phyloP scores from a whole-genome alignment of 257 asterid genomes.

The Thymus quinquecostatus region DNA sequence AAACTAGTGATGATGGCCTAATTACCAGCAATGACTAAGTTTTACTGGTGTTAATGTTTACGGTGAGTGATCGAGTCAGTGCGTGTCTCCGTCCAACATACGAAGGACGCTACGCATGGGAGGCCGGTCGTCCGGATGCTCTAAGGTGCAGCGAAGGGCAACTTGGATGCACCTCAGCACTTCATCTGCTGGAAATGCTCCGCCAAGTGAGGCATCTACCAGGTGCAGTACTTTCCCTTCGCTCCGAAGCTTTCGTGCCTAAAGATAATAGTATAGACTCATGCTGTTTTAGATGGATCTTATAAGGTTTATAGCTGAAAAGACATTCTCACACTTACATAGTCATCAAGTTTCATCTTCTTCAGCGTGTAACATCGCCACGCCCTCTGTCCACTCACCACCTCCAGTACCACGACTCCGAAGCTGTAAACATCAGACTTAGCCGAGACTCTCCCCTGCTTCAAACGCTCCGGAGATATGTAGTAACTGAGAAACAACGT shows the following conservation, averaged over 20 bases:
- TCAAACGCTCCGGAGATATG: constrained; percentile 31
- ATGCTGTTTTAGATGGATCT: not conserved
- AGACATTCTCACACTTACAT: constrained; percentile 9
- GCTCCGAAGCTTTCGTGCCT: constrained; percentile 22
- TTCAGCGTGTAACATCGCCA: not conserved
- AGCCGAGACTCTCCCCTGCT: constrained; percentile 14
- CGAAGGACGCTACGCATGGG: constrained; percentile 17
- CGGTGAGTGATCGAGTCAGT: not conserved
- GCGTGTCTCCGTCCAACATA: constrained; percentile 23
- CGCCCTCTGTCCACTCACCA: constrained; percentile 30
- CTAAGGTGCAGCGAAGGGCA: constrained; percentile 27
- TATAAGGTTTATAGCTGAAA: not conserved
- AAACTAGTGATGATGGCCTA: no score
- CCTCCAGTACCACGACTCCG: constrained; percentile 33
- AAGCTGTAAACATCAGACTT: constrained; percentile 34
- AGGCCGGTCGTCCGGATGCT: constrained; percentile 29
- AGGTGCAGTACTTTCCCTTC: constrained; percentile 28
- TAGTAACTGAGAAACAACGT: constrained; percentile 20
- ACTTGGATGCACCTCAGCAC: constrained; percentile 35
- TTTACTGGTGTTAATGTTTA: not conserved
- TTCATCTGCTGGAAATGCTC: constrained; percentile 12
- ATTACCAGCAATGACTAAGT: no score
- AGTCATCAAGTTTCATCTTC: constrained; percentile 1
- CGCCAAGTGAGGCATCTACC: constrained; percentile 22
- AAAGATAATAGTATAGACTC: not conserved